These are phyloP conservation scores for Verticillium zaregamsianum DNA, from an alignment of 2,329 filamentous ascomycete species.

Conservation along the genomic window DNA sequence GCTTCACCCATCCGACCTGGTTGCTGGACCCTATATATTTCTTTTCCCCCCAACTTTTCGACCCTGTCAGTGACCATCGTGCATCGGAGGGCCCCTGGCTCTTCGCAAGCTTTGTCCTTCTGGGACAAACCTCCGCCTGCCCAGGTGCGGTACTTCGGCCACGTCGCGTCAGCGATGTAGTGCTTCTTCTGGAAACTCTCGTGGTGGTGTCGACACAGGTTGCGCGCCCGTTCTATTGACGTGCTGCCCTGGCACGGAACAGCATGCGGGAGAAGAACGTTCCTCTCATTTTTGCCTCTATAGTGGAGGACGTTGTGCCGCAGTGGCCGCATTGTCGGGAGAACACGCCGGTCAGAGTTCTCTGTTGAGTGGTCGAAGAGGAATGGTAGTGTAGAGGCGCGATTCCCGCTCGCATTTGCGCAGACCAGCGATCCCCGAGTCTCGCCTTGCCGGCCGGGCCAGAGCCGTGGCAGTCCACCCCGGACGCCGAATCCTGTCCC, in stretches of 20 bases:
- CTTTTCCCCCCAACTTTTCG: neutral
- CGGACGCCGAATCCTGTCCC: neutral
- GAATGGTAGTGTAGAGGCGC: too few species aligned
- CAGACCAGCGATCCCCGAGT: too few species aligned
- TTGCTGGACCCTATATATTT: neutral
- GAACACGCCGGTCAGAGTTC: too few species aligned
- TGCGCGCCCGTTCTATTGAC: neutral
- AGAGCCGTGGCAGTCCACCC: too few species aligned
- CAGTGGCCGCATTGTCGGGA: too few species aligned
- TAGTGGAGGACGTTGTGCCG: neutral
- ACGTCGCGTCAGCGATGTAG: neutral
- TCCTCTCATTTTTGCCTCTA: neutral
- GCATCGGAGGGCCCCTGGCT: neutral
- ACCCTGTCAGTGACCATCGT: neutral
- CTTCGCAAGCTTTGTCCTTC: slow-evolving; percentile 3
- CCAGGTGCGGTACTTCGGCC: neutral
- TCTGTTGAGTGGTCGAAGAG: too few species aligned
- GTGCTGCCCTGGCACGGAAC: too few species aligned
- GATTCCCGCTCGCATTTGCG: too few species aligned
- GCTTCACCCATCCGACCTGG: neutral
- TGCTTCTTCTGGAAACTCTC: neutral
- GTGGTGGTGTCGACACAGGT: neutral
- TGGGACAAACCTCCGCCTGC: neutral
- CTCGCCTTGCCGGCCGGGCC: too few species aligned
- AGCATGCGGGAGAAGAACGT: too few species aligned